Conservation (phyloP, 192 early-diverging fungal genomes). For the Kickxella alabastrina region DNA sequence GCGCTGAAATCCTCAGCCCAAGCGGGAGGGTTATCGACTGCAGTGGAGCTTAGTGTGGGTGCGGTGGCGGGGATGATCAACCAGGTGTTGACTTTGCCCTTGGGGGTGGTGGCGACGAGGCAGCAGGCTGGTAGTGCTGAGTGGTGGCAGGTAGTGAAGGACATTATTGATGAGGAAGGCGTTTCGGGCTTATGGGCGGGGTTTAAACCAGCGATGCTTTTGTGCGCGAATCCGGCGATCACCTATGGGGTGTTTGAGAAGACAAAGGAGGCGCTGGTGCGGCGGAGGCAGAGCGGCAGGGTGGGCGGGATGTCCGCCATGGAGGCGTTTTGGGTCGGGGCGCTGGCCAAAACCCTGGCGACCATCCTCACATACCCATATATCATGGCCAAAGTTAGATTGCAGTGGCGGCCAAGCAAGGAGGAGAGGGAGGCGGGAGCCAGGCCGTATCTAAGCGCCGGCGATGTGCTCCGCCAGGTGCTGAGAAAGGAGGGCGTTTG, state of each 20-base stretch:
- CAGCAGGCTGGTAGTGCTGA: conserved; percentile 76
- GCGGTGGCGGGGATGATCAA: conserved; percentile 85
- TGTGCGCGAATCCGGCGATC: conserved; percentile 94
- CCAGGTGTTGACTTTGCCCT: conserved; percentile 87
- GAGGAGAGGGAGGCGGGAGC: conserved; percentile 53
- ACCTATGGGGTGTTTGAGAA: conserved; percentile 95
- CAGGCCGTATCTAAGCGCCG: conserved; percentile 67
- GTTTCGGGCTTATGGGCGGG: conserved; percentile 84
- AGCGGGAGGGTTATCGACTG: conserved; percentile 64
- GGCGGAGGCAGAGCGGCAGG: conserved; percentile 39
- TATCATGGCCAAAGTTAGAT: conserved; percentile 98
- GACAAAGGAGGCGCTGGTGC: conserved; percentile 57
- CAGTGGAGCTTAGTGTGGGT: conserved; percentile 82
- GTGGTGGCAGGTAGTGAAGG: conserved; percentile 61
- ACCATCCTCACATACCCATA: conserved; percentile 88
- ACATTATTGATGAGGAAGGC: conserved; percentile 79
- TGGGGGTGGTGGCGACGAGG: conserved; percentile 90
- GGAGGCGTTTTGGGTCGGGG: conserved; percentile 93
- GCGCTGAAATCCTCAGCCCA: conserved; percentile 19
- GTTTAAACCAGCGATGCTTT: conserved; percentile 83
- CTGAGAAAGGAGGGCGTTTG: conserved; percentile 72
- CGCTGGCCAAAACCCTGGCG: conserved; percentile 87
- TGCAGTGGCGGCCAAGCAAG: conserved; percentile 87
- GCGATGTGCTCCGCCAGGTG: conserved; percentile 83
- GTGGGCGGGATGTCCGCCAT: conserved; percentile 61